Evolutionary conservation across 768 basidiomycete species (phyloP), one percentile per base, ranked within the genome.

Genomic region (Collybia mongolica): DNA sequence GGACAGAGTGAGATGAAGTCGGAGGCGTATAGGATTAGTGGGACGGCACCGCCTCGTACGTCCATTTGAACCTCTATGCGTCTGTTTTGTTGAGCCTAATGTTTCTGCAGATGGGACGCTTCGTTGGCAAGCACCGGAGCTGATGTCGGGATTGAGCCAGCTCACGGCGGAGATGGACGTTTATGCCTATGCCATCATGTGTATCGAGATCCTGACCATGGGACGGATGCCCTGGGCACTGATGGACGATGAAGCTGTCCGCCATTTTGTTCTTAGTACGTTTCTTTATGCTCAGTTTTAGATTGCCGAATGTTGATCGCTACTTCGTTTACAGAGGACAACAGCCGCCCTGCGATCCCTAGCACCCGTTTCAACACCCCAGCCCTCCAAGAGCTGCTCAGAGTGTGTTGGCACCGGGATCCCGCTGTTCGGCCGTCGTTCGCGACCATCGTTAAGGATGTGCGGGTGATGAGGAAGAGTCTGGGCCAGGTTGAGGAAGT

Each of bases 1-100:
- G 90, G 88, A 0, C 86, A 92, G 64, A 86, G 81, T 56, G 84
- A 88, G 65, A 83, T 92, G 72, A 88, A 84, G 67, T 79, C 75
- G 14, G 88, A 92, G 62, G 82, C 80, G 3, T 83, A 74, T 56
- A 74, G 79, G 26, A 70, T 87, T 2, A 86, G 80, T 48, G 82
- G 81, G 8, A 69, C 69, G 19, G 61, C 72, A 2, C 68, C 69
- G 28, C 71, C 73, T 51, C 71, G 83, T 84, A 56, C 44, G 77
- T 72, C 17, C n/a, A 7, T 28, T 50, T 29, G 38, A 19, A 22
- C 18, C 42, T 35, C 40, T n/a, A 15, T 41, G 9, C 11, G 11
- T 14, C 3, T 32, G 32, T 32, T 14, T 3, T 32, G 11, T 18
- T 45, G 9, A 26, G 46, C 58, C 28, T 28, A 1, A 14, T 41